Conservation (phyloP, 129 eudicot genomes). For the Cynara cardunculus region DNA sequence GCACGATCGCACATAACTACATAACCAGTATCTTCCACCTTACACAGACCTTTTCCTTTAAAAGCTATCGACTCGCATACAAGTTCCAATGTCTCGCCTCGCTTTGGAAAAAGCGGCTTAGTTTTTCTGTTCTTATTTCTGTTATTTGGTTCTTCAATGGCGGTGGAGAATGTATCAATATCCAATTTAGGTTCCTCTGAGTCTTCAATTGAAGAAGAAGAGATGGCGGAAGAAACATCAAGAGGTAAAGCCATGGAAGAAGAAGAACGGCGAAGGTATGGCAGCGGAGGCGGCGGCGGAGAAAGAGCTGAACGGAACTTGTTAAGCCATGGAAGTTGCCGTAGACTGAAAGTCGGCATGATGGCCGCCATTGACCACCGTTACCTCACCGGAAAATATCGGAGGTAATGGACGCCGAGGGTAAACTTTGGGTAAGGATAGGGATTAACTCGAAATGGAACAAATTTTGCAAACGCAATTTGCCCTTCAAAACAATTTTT, state of each 20-base stretch:
- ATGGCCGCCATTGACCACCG: constrained; percentile 34
- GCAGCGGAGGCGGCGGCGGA: constrained; percentile 1
- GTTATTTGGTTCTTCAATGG: constrained; percentile 14
- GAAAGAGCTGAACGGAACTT: constrained; percentile 41
- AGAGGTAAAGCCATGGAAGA: constrained; percentile 26
- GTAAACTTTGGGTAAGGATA: constrained; percentile 20
- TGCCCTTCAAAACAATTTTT: too few species aligned
- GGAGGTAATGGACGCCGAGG: constrained; percentile 27
- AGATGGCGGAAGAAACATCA: not conserved
- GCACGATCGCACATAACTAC: constrained; percentile 94
- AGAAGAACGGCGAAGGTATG: constrained; percentile 10
- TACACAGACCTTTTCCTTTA: constrained; percentile 86
- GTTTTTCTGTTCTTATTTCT: constrained; percentile 12
- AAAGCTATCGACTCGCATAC: constrained; percentile 81
- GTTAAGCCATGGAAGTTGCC: constrained; percentile 48
- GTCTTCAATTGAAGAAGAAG: constrained; percentile 18
- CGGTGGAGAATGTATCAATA: constrained; percentile 12
- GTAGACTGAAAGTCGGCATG: constrained; percentile 42
- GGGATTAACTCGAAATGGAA: not conserved
- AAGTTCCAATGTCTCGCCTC: constrained; percentile 79
- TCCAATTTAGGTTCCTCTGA: constrained; percentile 34
- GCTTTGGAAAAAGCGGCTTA: constrained; percentile 58
- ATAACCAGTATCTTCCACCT: constrained; percentile 70
- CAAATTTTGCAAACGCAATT: not conserved
- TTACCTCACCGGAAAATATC: not conserved